Evolutionary conservation across 1,139 yeast species (phyloP).

Genomic region (Yamadazyma aaseri): DNA sequence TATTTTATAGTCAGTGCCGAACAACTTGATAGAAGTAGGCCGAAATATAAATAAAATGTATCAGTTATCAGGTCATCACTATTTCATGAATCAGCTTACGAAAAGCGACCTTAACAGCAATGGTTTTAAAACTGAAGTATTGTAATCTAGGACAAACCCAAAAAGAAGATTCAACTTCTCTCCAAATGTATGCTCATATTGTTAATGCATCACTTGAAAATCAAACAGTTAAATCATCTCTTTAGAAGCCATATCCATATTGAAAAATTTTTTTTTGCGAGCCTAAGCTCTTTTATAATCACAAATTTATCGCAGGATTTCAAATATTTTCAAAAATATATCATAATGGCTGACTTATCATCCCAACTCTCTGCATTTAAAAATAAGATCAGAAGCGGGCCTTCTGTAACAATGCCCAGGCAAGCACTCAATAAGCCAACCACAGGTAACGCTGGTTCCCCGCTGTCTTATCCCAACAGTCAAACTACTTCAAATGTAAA

Average conservation of each 20-base stretch:
- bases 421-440: slow-evolving; percentile 8
- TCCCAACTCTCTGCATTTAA: slow-evolving; percentile 51
- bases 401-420: slow-evolving; percentile 28
- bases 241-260: slow-evolving; percentile 2
- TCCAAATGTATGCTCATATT: slow-evolving; percentile 1
- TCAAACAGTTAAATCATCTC: neutral
- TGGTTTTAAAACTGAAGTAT: slow-evolving; percentile 62
- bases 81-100: slow-evolving; percentile 73
- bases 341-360: slow-evolving; percentile 10
- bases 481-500: slow-evolving; percentile 1
- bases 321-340: slow-evolving; percentile 6
- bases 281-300: slow-evolving; percentile 1
- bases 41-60: slow-evolving; percentile 41
- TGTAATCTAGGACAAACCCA: slow-evolving; percentile 7
- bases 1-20: no score
- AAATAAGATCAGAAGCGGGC: slow-evolving; percentile 48
- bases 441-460: neutral
- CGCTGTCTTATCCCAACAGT: slow-evolving; percentile 2
- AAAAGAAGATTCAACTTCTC: neutral
- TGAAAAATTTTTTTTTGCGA: slow-evolving; percentile 1
- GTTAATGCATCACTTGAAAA: slow-evolving; percentile 1
- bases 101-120: slow-evolving; percentile 86
- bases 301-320: slow-evolving; percentile 1
- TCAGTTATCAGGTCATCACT: slow-evolving; percentile 79
- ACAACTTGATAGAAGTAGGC: slow-evolving; percentile 1